Evolutionary conservation across 495 filamentous ascomycete species (phyloP).

Genomic region (Letharia lupina): DNA sequence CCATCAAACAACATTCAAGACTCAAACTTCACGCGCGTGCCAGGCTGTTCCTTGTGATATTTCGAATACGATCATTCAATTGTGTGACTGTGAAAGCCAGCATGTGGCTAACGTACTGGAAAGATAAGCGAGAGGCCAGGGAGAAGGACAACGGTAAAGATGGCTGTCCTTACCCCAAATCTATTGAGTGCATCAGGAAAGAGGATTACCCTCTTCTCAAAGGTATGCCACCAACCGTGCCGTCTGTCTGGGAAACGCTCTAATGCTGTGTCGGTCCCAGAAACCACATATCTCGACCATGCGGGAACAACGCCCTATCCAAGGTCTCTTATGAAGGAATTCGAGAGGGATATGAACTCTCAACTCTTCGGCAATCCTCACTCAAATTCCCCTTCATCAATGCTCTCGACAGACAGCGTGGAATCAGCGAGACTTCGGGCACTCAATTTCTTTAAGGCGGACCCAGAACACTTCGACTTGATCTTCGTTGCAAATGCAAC

Average conservation of each 20-base stretch:
- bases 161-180: conserved; percentile 4
- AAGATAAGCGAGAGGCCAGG: too few species aligned
- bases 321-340: conserved; percentile 50
- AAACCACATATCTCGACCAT: conserved; percentile 61
- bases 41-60: too few species aligned
- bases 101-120: too few species aligned
- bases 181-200: conserved; percentile 8
- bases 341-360: conserved; percentile 47
- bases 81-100: too few species aligned
- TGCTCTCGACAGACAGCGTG: conserved; percentile 51
- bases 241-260: too few species aligned
- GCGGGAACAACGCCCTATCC: conserved; percentile 66
- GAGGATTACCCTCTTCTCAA: conserved; percentile 11
- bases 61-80: too few species aligned
- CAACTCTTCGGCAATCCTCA: conserved; percentile 71
- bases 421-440: conserved; percentile 50
- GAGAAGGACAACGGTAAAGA: too few species aligned
- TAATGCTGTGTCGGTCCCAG: conserved; percentile 13
- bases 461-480: conserved; percentile 56
- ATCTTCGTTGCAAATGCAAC: conserved; percentile 64
- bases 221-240: background rate
- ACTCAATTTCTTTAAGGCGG: conserved; percentile 54
- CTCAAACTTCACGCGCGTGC: too few species aligned
- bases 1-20: too few species aligned
- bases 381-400: conserved; percentile 58